These are phyloP conservation scores for Bipolaris bicolor DNA, from an alignment of 2,329 filamentous ascomycete species.

Conservation along the genomic window DNA sequence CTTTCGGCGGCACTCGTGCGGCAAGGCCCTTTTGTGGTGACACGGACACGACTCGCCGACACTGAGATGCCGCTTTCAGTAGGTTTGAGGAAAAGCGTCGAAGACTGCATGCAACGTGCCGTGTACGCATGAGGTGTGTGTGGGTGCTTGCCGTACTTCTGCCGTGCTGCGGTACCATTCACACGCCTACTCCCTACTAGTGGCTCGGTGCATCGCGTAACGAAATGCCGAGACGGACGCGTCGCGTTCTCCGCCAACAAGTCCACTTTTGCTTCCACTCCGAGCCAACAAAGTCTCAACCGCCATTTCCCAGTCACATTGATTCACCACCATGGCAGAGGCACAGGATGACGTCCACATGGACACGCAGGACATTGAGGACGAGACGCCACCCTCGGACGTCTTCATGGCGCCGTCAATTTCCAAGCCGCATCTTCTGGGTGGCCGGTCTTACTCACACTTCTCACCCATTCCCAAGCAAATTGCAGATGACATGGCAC, in stretches of 20 bases:
- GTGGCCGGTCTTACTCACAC: conserved; percentile 57
- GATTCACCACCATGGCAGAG: conserved; percentile 32
- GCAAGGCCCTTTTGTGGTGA: conserved; percentile 9
- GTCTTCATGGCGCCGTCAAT: conserved; percentile 59
- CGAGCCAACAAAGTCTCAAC: background rate
- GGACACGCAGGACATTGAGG: conserved; percentile 45
- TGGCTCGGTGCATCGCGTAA: conserved; percentile 11
- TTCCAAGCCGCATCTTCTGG: conserved; percentile 45
- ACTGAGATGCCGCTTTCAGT: conserved; percentile 17
- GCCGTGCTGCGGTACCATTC: no score
- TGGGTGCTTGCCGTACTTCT: conserved; percentile 5
- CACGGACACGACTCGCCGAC: conserved; percentile 4
- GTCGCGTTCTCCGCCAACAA: conserved; percentile 23
- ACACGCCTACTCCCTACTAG: conserved; percentile 1
- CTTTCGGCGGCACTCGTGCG: conserved; percentile 9
- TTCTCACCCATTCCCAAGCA: conserved; percentile 53
- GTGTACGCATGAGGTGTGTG: conserved; percentile 22
- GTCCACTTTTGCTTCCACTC: conserved; percentile 12
- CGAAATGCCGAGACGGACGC: conserved; percentile 13
- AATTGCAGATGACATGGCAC: conserved; percentile 52
- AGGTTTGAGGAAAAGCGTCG: conserved; percentile 19
- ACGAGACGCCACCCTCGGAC: conserved; percentile 43
- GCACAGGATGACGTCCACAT: conserved; percentile 39
- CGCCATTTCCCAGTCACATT: background rate
- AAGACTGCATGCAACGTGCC: conserved; percentile 32